Base-by-base conservation (phyloP, 352 stramenopile genomes). In the Pythium folliculosum region DNA sequence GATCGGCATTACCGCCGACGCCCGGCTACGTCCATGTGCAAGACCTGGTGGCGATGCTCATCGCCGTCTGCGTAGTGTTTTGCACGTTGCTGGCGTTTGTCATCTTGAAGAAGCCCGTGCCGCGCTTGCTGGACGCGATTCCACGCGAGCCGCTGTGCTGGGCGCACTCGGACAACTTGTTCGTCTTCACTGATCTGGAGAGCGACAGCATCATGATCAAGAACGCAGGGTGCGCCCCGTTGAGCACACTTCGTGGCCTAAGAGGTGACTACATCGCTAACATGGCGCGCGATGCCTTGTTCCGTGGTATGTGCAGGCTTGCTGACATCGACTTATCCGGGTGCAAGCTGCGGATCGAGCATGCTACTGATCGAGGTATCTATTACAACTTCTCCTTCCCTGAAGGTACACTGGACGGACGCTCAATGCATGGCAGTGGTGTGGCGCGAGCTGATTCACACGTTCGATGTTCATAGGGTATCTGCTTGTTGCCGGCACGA, bases 181-280 rank as follows among this genome's bases (percentile, higher is more conserved):
- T 73, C 30, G 56, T 73, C 23, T 69, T 70, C 38, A 69, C 61
- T 19, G 67, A 73, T 30, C 30, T 69, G 17, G 61, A 69, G 10
- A 65, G 54, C 48, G 60, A 69, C 32, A 70, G 53, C 22, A 66
- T 73, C 56, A 70, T 73, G 60, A 64, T 69, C 61, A 73, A 73
- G 48, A 70, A 69, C 21, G 61, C 60, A 14, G 60, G 60, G 67
- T 73, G 32, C 13, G 59, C 17, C 21, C n/a, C 9, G 23, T 6
- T 27, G 7, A 32, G 27, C 27, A 5, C 13, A 40, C 6, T 1
- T 55, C 5, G 35, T 30, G 9, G 22, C 8, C 14, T 40, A 2
- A 10, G 35, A 40, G 35, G 1, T 14, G 1, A 10, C 35, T 40
- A 7, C 35, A 12, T 30, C 19, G 19, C 47, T 38, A 7, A 32